Conservation (phyloP, 2,329 filamentous ascomycete species). For the Simplicillium aogashimaense region DNA sequence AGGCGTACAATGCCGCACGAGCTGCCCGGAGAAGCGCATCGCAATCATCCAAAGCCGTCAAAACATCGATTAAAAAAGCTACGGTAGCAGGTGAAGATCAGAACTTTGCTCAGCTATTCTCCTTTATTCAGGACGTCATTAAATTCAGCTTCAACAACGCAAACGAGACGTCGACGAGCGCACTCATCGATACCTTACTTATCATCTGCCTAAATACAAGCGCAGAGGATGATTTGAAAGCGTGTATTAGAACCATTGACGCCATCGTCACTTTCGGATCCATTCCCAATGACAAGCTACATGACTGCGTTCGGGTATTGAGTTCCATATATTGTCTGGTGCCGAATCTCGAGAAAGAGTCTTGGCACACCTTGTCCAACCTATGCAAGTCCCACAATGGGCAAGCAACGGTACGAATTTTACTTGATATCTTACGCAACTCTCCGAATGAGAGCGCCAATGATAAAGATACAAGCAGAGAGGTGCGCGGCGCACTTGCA, state of each 20-base stretch:
- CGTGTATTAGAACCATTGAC: conserved; percentile 59
- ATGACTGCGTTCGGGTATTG: conserved; percentile 58
- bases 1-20: conserved; percentile 43
- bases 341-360: conserved; percentile 45
- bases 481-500: conserved; percentile 52
- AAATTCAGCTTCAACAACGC: conserved; percentile 68
- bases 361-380: conserved; percentile 63
- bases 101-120: conserved; percentile 54
- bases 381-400: conserved; percentile 66
- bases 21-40: conserved; percentile 38
- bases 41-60: conserved; percentile 23
- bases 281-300: conserved; percentile 53
- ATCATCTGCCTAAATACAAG: conserved; percentile 60
- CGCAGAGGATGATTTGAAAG: conserved; percentile 52
- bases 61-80: conserved; percentile 24
- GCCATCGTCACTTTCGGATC: conserved; percentile 63
- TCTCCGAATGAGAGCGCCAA: conserved; percentile 32
- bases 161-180: conserved; percentile 49
- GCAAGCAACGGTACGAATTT: conserved; percentile 54
- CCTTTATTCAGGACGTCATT: conserved; percentile 56
- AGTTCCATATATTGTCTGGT: conserved; percentile 64
- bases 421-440: conserved; percentile 51
- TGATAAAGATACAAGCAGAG: conserved; percentile 41
- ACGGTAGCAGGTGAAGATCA: conserved; percentile 43
- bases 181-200: conserved; percentile 52